phyloP scores from a whole-genome alignment of 495 filamentous ascomycete species.

The Oidiodendron maius region DNA sequence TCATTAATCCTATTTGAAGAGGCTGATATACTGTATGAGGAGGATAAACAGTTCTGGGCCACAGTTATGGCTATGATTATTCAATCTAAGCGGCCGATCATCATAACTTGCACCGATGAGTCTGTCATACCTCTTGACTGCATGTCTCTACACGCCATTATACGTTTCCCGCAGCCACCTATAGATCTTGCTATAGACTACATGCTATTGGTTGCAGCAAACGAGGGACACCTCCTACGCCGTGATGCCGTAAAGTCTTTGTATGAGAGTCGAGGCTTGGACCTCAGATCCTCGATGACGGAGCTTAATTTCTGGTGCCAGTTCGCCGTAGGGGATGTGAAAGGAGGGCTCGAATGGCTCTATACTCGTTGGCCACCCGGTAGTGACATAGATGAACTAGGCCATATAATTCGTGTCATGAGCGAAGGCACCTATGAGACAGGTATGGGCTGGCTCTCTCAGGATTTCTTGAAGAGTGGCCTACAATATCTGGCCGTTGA shows the following conservation, averaged over 20 bases:
- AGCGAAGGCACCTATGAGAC: constrained; percentile 73
- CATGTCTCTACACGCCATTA: constrained; percentile 73
- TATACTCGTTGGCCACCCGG: constrained; percentile 68
- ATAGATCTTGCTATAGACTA: constrained; percentile 70
- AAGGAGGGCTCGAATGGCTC: constrained; percentile 87
- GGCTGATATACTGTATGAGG: constrained; percentile 87
- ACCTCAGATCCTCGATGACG: constrained; percentile 76
- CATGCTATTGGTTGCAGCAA: constrained; percentile 74
- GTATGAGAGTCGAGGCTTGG: constrained; percentile 58
- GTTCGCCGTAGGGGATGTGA: constrained; percentile 84
- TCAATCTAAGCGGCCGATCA: constrained; percentile 82
- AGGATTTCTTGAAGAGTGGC: constrained; percentile 35
- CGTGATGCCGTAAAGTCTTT: constrained; percentile 61
- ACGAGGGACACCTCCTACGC: constrained; percentile 80
- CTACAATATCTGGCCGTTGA: constrained; percentile 27
- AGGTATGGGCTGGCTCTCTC: constrained; percentile 72
- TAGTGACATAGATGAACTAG: constrained; percentile 57
- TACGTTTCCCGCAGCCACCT: constrained; percentile 71
- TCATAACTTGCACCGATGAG: constrained; percentile 95
- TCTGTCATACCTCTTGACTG: constrained; percentile 61
- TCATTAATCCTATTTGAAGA: constrained; percentile 94
- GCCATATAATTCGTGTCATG: constrained; percentile 66
- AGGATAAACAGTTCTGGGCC: constrained; percentile 91
- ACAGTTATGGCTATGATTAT: constrained; percentile 70
- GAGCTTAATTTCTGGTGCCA: constrained; percentile 97